Evolutionary conservation across 192 early-diverging fungal genomes (phyloP).

Genomic region (Coemansia sp.): DNA sequence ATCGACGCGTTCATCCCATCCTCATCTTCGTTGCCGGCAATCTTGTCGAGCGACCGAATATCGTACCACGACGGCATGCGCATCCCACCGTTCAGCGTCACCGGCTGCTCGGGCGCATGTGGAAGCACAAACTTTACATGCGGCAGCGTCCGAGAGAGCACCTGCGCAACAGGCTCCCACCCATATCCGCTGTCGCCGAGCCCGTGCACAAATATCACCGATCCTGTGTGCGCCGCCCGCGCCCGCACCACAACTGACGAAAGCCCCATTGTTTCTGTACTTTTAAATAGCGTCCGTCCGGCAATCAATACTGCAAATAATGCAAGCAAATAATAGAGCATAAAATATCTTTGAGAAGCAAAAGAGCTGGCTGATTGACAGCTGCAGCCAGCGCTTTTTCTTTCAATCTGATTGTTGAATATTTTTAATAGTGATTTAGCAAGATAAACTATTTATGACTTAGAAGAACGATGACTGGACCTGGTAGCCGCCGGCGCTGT

Average conservation of each 20-base stretch:
- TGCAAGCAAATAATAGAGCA: not conserved
- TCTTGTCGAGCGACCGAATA: slow-evolving; percentile 57
- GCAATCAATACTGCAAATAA: not conserved
- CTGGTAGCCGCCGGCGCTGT: slow-evolving; percentile 24
- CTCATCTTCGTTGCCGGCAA: slow-evolving; percentile 66
- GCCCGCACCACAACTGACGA: slow-evolving; percentile 53
- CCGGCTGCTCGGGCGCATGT: slow-evolving; percentile 68
- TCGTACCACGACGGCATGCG: slow-evolving; percentile 94
- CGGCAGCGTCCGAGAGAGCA: slow-evolving; percentile 55
- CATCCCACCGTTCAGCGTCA: slow-evolving; percentile 80
- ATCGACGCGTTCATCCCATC: slow-evolving; percentile 67
- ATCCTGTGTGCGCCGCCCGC: slow-evolving; percentile 65
- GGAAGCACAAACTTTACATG: slow-evolving; percentile 92
- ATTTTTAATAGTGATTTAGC: not conserved
- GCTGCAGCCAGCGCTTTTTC: too few relatives aligned
- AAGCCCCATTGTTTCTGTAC: slow-evolving; percentile 23
- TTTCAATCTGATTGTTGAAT: not conserved
- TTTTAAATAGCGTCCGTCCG: not conserved
- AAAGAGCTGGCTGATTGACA: too few relatives aligned
- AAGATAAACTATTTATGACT: slow-evolving; percentile 1
- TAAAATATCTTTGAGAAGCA: not conserved
- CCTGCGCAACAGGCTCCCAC: slow-evolving; percentile 48
- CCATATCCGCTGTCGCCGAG: slow-evolving; percentile 70
- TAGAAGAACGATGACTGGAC: slow-evolving; percentile 35
- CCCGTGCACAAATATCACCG: slow-evolving; percentile 81